Percentiles rank a stretch among this genome's conserved stretches.
These are phyloP conservation scores for Rhizoctonia solani DNA, from an alignment of 1,284 basidiomycete genomes.

Conservation along the genomic window DNA sequence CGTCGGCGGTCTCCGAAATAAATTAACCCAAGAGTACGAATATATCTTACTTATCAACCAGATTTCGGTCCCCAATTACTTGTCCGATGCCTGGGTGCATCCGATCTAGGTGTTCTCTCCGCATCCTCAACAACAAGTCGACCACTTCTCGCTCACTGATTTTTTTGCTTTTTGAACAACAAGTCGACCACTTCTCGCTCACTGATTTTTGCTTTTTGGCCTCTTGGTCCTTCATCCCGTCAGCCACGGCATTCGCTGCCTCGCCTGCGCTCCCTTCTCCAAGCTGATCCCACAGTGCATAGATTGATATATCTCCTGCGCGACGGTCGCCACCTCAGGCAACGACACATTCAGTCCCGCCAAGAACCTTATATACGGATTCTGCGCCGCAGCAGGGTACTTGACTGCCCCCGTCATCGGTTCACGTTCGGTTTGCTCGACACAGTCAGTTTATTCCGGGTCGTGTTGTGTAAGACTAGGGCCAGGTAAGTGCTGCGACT, in stretches of 20 bases:
- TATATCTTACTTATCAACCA: too few species aligned
- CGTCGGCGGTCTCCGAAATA: too few species aligned
- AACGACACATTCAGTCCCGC: slow-evolving; percentile 85
- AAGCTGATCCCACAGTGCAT: slow-evolving; percentile 84
- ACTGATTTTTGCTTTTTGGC: slow-evolving; percentile 37
- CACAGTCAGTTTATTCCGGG: slow-evolving; percentile 44
- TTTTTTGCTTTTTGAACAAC: slow-evolving; percentile 44
- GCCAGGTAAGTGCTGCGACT: slow-evolving; percentile 88
- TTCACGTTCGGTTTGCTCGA: slow-evolving; percentile 37
- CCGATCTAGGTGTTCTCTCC: slow-evolving; percentile 66
- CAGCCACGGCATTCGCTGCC: slow-evolving; percentile 23
- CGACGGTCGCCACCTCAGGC: slow-evolving; percentile 79
- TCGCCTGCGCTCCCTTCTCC: slow-evolving; percentile 45
- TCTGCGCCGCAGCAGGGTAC: slow-evolving; percentile 44
- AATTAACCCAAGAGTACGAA: too few species aligned
- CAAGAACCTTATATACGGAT: slow-evolving; percentile 81
- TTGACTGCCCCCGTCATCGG: not conserved
- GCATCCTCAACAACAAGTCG: slow-evolving; percentile 60
- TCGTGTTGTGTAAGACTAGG: slow-evolving; percentile 66
- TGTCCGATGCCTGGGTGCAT: slow-evolving; percentile 59
- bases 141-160: slow-evolving; percentile 39
- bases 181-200: slow-evolving; percentile 39
- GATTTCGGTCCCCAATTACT: too few species aligned
- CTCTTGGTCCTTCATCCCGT: slow-evolving; percentile 33
- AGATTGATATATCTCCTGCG: slow-evolving; percentile 91